Evolutionary conservation across 805 yeast species (phyloP), one percentile per base, ranked within the genome.

Genomic region (Yamadazyma akitaensis): DNA sequence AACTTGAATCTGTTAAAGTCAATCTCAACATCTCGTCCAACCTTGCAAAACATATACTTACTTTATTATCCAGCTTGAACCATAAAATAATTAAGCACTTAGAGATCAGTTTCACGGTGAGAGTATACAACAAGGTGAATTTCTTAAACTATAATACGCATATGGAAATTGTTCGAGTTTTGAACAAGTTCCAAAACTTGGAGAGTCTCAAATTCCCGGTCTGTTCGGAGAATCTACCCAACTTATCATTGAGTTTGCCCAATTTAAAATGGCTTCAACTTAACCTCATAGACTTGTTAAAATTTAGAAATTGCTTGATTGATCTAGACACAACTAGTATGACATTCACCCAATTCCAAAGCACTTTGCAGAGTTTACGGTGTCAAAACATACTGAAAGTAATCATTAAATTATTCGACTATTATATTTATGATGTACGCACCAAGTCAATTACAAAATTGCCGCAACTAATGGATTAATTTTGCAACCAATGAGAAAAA

Each of bases 271-370:
- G 30, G 8, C 30, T 52, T 9, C 51, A 52, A 19, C 40, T 52
- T 11, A 26, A 50, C 17, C 26, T 52, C 5, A 36, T 52, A 7
- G 56, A 52, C 37, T n/a, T 42, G n/a, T 46, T 37, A 18, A 50
- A 48, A 24, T 44, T 48, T 28, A 40, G 38, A 18, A 52, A 47
- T 14, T 42, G 51, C 10, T 38, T 52, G 19, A 45, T 50, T 5
- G 47, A 47, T 30, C n/a, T 47, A 39, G 33, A 39, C 32, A 17
- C 40, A 18, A 2, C 47, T 16, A 17, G n/a, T 5, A 16, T 46
- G 14, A 24, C 42, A 14, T n/a, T 18, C n/a, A 19, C 33, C 10
- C 31, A 35, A n/a, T 52, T 52, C 32, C 31, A 40, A 2, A 39
- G 35, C 25, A 35, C 46, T 11, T 5, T 44, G 24, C 6, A 16